Evolutionary conservation across 192 early-diverging fungal species (phyloP), one percentile per base, ranked within the genome.

Genomic region (Podila minutissima): DNA sequence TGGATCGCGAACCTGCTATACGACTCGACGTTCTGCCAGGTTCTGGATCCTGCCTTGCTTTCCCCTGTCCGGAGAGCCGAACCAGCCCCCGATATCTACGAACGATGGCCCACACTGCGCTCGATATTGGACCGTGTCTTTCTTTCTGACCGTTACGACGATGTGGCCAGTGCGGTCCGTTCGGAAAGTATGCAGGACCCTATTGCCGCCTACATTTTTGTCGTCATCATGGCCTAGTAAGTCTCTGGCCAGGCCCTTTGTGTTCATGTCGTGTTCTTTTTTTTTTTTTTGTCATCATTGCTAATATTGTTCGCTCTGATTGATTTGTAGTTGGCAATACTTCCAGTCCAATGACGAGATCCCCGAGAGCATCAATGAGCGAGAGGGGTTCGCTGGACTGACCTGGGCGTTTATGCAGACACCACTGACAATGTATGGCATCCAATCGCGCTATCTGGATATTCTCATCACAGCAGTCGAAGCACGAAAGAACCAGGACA

Each of bases 191-290:
- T 74, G 64, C 20, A 60, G 11, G 72, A 66, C 33, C 72, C 72
- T 4, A 26, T 74, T 1, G 64, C 64, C 2, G 55, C 64, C 11
- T 74, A 74, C 33, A 1, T 74, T 13, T 66, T 67, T 41, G 22
- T 32, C 17, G 10, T 67, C 32, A 33, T 74, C 7, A 61, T 74
- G 57, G 57, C 64, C 2, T 74, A 74, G 72, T 74, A 74, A 32
- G 72, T 62, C 38, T 41, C 12, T 12, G 8, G 1, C 7, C 1
- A 7, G 1, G 1, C 38, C 0, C 11, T 2, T 41, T 41, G 7
- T 41, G 11, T 41, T 10, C 38, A 12, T 10, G 38, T 7, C 1
- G 0, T 12, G 38, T 41, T 3, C 1, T 41, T 9, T 41, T 1
- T 41, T 41, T 41, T 9, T 41, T 1, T 41, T 41, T 12, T 41